Evolutionary conservation across 306 rosid species (phyloP).

Genomic region (Rosa multiflora): DNA sequence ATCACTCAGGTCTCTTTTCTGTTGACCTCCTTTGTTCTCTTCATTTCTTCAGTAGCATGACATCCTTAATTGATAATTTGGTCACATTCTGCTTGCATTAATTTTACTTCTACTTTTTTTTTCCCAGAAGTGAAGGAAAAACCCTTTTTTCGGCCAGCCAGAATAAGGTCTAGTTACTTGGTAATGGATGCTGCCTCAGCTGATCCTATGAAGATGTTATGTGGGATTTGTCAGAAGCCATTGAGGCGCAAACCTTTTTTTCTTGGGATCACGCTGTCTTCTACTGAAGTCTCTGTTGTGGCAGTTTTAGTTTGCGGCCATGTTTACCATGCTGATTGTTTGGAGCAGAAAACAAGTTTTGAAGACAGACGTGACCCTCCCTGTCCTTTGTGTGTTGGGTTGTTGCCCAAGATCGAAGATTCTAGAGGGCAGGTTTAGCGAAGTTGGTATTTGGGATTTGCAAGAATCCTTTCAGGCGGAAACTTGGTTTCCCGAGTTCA

Average conservation of each 20-base stretch:
- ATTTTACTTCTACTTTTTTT: background rate
- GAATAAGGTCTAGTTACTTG: conserved; percentile 58
- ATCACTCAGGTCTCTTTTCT: conserved; percentile 46
- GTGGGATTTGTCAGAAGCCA: conserved; percentile 71
- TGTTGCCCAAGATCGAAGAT: conserved; percentile 35
- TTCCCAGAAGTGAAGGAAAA: conserved; percentile 53
- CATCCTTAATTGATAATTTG: background rate
- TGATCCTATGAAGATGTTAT: conserved; percentile 49
- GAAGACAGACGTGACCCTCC: conserved; percentile 70
- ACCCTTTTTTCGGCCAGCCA: conserved; percentile 55
- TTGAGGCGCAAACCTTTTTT: conserved; percentile 52
- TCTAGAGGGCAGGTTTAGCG: conserved; percentile 31
- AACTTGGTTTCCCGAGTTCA: conserved; percentile 37
- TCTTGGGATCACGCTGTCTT: conserved; percentile 45
- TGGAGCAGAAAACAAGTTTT: conserved; percentile 58
- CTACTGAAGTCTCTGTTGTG: conserved; percentile 60
- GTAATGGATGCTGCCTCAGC: conserved; percentile 42
- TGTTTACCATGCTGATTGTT: conserved; percentile 80
- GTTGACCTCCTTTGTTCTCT: background rate
- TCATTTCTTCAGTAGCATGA: background rate
- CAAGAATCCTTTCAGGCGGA: conserved; percentile 48
- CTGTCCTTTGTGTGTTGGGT: conserved; percentile 60
- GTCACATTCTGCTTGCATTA: background rate
- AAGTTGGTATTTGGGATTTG: conserved; percentile 54
- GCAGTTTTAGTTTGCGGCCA: conserved; percentile 91